These are phyloP conservation scores for Ceriops tagal DNA, from an alignment of 345 rosid genomes.

Conservation along the genomic window DNA sequence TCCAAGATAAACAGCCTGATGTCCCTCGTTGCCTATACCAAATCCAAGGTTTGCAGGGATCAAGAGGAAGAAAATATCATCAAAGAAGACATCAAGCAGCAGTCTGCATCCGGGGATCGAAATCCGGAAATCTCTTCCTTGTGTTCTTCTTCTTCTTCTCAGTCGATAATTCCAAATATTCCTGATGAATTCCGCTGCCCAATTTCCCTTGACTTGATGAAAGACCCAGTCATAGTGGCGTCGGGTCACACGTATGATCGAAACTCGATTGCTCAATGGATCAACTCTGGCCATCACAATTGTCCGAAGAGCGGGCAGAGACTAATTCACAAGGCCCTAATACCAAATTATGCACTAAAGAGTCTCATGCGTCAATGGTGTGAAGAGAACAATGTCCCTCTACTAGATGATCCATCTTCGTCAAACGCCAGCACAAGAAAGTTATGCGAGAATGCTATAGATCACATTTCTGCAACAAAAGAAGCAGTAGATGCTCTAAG, in stretches of 20 bases:
- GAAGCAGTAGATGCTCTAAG: conserved; percentile 47
- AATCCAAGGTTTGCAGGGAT: conserved; percentile 33
- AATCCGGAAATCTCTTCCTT: conserved; percentile 35
- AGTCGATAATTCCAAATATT: conserved; percentile 26
- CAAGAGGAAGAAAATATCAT: conserved; percentile 28
- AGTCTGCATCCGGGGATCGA: conserved; percentile 10
- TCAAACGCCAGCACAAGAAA: conserved; percentile 33
- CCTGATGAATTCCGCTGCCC: conserved; percentile 70
- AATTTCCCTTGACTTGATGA: conserved; percentile 62
- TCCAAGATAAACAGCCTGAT: conserved; percentile 62
- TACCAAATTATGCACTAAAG: conserved; percentile 63
- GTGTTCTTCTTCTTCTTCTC: conserved; percentile 41
- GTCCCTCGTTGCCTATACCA: conserved; percentile 46
- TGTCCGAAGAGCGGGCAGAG: conserved; percentile 68
- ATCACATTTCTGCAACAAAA: conserved; percentile 50
- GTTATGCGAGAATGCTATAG: conserved; percentile 29
- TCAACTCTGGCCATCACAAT: conserved; percentile 60
- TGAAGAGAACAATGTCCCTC: conserved; percentile 52
- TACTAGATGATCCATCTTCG: conserved; percentile 34
- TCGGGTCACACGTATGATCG: conserved; percentile 69
- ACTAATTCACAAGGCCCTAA: conserved; percentile 61
- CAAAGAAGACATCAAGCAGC: conserved; percentile 27
- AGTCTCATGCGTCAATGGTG: conserved; percentile 63
- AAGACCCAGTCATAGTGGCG: conserved; percentile 59
- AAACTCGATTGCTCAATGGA: conserved; percentile 61